Conservation (phyloP, 129 eudicot genomes). For the Pseudognaphalium luteoalbum region DNA sequence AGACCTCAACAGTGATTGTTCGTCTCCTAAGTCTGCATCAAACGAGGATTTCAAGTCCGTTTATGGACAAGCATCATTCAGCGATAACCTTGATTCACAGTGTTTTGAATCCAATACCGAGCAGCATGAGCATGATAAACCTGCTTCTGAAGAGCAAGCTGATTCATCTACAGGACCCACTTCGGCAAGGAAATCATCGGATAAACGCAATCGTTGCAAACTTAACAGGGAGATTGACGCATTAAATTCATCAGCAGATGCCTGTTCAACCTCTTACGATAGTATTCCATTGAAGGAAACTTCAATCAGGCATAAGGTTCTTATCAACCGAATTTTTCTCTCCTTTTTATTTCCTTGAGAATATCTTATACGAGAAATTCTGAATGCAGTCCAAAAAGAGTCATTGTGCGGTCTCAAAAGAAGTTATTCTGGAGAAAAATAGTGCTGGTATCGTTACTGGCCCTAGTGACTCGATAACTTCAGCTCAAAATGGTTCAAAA, state of each 20-base stretch:
- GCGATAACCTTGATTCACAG: slow-evolving; percentile 34
- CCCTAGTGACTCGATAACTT: slow-evolving; percentile 28
- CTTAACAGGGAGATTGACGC: slow-evolving; percentile 32
- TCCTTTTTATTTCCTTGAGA: slow-evolving; percentile 1
- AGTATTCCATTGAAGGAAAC: slow-evolving; percentile 35
- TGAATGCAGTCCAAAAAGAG: slow-evolving; percentile 27
- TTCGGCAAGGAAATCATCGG: slow-evolving; percentile 42
- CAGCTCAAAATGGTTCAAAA: slow-evolving; percentile 35
- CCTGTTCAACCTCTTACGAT: slow-evolving; percentile 42
- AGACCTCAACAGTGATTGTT: slow-evolving; percentile 39
- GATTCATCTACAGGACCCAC: slow-evolving; percentile 24
- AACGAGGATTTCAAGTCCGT: slow-evolving; percentile 37
- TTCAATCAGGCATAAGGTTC: slow-evolving; percentile 49
- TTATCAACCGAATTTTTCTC: slow-evolving; percentile 3
- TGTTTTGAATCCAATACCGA: slow-evolving; percentile 27
- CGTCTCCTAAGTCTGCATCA: slow-evolving; percentile 40
- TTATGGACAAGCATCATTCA: slow-evolving; percentile 32
- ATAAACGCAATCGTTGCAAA: slow-evolving; percentile 48
- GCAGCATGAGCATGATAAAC: slow-evolving; percentile 36
- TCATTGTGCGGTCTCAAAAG: slow-evolving; percentile 33
- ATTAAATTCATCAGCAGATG: slow-evolving; percentile 34
- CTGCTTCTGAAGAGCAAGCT: slow-evolving; percentile 30
- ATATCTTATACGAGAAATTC: slow-evolving; percentile 9
- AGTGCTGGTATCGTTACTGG: slow-evolving; percentile 27
- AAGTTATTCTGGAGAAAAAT: slow-evolving; percentile 34